Conservation (phyloP, 176 grass and related monocot genomes). For the Guadua angustifolia region DNA sequence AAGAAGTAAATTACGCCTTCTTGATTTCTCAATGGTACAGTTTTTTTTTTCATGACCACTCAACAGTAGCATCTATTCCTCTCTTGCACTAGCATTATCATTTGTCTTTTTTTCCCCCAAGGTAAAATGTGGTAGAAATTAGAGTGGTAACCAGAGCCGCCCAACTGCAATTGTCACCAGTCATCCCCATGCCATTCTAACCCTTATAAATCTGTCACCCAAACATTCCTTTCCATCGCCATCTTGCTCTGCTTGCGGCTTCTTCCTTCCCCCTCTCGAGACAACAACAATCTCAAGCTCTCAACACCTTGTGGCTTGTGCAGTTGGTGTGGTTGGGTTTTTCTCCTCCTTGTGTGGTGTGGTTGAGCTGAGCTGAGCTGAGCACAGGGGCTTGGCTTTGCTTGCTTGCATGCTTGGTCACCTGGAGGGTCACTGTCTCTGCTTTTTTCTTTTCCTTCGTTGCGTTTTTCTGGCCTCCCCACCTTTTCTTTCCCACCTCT, state of each 20-base stretch:
- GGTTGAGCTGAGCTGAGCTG: not conserved
- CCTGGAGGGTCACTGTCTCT: constrained; percentile 46
- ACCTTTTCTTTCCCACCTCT: constrained; percentile 44
- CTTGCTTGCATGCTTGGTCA: constrained; percentile 46
- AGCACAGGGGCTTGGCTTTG: not conserved
- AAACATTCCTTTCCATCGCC: constrained; percentile 36
- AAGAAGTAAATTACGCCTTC: not conserved
- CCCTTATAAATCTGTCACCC: constrained; percentile 43
- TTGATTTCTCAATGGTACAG: not conserved
- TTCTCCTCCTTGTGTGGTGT: not conserved
- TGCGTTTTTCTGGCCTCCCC: constrained; percentile 6
- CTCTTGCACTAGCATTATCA: not conserved
- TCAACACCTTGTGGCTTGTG: not conserved
- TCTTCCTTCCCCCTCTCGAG: not conserved
- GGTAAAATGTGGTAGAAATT: not conserved
- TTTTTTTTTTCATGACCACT: not conserved
- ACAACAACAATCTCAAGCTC: not conserved
- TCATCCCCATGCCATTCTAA: not conserved
- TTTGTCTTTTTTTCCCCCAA: not conserved
- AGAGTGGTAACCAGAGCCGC: not conserved
- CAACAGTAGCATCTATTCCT: not conserved
- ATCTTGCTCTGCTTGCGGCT: not conserved
- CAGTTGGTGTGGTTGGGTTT: not conserved
- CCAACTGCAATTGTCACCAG: not conserved
- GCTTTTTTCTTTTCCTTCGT: constrained; percentile 14